Evolutionary conservation across 441 rosid species (phyloP).

Genomic region (Raphanus hybrid): DNA sequence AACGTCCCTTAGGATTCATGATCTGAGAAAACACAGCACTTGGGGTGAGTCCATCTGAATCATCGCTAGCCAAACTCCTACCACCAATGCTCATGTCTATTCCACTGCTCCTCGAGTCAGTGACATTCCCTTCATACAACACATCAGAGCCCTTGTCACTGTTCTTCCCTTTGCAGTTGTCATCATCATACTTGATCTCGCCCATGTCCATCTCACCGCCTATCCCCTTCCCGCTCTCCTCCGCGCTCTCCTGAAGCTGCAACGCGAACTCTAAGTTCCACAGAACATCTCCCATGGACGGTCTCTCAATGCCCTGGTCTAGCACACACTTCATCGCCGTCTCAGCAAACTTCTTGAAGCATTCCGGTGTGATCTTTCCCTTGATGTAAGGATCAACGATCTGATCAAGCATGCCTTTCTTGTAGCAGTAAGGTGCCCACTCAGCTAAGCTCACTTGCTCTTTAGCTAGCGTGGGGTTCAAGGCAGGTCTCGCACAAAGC

Average conservation of each 20-base stretch:
- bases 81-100: slow-evolving; percentile 97
- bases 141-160: slow-evolving; percentile 49
- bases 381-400: slow-evolving; percentile 82
- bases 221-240: slow-evolving; percentile 76
- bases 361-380: slow-evolving; percentile 86
- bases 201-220: slow-evolving; percentile 51
- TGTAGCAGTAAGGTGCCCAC: slow-evolving; percentile 97
- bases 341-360: slow-evolving; percentile 94
- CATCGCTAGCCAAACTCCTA: slow-evolving; percentile 93
- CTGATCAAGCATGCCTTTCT: slow-evolving; percentile 90
- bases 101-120: slow-evolving; percentile 92
- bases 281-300: slow-evolving; percentile 97
- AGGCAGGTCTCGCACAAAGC: slow-evolving; percentile 90
- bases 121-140: slow-evolving; percentile 65
- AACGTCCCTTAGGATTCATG: slow-evolving; percentile 99
- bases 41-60: slow-evolving; percentile 91
- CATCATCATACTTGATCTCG: slow-evolving; percentile 53
- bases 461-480: slow-evolving; percentile 85
- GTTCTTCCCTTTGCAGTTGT: slow-evolving; percentile 66
- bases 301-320: slow-evolving; percentile 93
- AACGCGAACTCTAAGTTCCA: slow-evolving; percentile 98
- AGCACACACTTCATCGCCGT: slow-evolving; percentile 97
- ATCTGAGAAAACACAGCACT: slow-evolving; percentile 97
- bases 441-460: slow-evolving; percentile 99
- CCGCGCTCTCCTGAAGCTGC: slow-evolving; percentile 96